phyloP scores from a whole-genome alignment of 129 eudicot species.

The Lactuca sativa region DNA sequence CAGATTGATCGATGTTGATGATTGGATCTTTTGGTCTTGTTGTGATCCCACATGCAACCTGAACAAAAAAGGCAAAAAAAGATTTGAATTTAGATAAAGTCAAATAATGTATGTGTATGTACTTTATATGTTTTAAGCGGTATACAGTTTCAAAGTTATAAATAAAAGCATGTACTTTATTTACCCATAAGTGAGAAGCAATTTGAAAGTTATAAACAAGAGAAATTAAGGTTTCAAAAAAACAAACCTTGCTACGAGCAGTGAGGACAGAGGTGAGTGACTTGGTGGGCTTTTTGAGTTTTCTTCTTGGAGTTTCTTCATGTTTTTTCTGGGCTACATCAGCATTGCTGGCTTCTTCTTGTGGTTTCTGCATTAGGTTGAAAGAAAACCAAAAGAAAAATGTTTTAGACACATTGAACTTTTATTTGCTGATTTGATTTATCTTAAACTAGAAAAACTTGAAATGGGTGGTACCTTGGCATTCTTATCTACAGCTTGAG shows the following conservation, averaged over 20 bases:
- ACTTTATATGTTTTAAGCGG: no score
- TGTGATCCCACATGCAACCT: slow-evolving; percentile 75
- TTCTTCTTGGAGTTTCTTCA: slow-evolving; percentile 33
- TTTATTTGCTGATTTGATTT: background rate
- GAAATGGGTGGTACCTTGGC: slow-evolving; percentile 32
- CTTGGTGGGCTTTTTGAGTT: slow-evolving; percentile 42
- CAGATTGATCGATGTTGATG: slow-evolving; percentile 67
- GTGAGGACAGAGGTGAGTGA: slow-evolving; percentile 64
- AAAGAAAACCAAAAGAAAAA: background rate
- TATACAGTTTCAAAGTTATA: no score
- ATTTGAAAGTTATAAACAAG: background rate
- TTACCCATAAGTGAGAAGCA: background rate
- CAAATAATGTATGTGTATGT: no score
- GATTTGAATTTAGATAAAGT: background rate
- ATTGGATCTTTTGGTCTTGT: slow-evolving; percentile 51
- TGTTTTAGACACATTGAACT: background rate
- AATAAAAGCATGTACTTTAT: no score
- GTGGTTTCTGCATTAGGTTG: slow-evolving; percentile 47
- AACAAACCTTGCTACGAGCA: slow-evolving; percentile 80
- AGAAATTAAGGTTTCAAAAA: background rate
- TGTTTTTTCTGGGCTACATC: slow-evolving; percentile 32
- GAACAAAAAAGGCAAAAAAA: slow-evolving; percentile 15
- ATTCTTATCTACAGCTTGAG: slow-evolving; percentile 46
- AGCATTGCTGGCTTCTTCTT: slow-evolving; percentile 31
- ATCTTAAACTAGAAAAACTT: background rate